Conservation (phyloP, 805 yeast genomes). For the Candida namnaoensis region DNA sequence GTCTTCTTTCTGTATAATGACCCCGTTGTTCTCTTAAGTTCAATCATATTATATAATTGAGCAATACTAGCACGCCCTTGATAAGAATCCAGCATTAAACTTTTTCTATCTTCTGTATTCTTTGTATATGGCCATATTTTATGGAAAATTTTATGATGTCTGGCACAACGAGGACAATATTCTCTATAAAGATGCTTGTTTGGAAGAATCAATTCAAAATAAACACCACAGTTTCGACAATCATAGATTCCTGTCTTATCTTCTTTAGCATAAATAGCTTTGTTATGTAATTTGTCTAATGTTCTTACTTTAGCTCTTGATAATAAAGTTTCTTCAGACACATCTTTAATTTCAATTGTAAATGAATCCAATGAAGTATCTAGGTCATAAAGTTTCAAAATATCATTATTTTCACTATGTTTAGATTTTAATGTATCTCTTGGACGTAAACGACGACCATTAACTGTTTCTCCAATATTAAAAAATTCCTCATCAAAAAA, state of each 20-base stretch:
- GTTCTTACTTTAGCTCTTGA: constrained; percentile 5
- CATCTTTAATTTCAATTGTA: neutral
- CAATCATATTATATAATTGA: too few relatives aligned
- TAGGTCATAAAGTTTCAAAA: constrained; percentile 1
- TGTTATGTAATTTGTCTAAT: constrained; percentile 14
- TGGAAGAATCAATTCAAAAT: constrained; percentile 8
- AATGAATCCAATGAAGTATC: constrained; percentile 10
- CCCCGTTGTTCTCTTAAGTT: too few relatives aligned
- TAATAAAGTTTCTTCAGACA: constrained; percentile 4
- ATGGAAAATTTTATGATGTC: constrained; percentile 17
- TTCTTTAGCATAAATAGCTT: constrained; percentile 4
- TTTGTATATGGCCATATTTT: constrained; percentile 19
- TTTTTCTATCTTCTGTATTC: neutral
- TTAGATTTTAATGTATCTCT: constrained; percentile 1
- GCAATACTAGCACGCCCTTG: neutral
- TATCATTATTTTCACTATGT: neutral
- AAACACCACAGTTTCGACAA: constrained; percentile 20
- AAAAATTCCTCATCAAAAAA: too few relatives aligned
- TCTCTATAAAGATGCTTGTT: constrained; percentile 1
- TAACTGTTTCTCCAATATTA: too few relatives aligned
- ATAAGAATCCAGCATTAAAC: neutral
- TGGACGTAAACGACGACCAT: constrained; percentile 8
- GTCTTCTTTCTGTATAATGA: too few relatives aligned
- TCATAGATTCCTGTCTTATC: constrained; percentile 11
- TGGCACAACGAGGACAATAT: constrained; percentile 18